phyloP scores from a whole-genome alignment of 1,139 yeast genomes.

The Pichia inconspicua region DNA sequence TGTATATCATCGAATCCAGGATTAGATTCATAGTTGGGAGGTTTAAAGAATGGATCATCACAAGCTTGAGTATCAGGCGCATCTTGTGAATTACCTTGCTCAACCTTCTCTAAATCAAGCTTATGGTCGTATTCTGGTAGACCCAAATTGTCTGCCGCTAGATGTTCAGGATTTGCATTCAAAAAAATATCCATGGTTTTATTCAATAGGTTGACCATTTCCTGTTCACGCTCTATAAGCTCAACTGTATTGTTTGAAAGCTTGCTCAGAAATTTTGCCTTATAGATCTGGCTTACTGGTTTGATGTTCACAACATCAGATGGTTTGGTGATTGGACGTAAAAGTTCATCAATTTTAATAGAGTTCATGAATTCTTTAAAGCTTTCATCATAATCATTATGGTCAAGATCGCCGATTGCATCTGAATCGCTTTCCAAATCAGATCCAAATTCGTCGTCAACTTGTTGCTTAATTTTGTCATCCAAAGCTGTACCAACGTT shows the following conservation, averaged over 20 bases:
- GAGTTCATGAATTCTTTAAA: slow-evolving; percentile 14
- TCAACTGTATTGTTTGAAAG: slow-evolving; percentile 69
- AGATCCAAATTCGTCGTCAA: slow-evolving; percentile 24
- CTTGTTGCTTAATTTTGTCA: slow-evolving; percentile 20
- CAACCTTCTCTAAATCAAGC: slow-evolving; percentile 25
- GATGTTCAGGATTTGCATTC: slow-evolving; percentile 76
- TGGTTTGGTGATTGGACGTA: slow-evolving; percentile 76
- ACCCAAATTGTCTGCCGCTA: slow-evolving; percentile 56
- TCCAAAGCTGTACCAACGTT: slow-evolving; percentile 13
- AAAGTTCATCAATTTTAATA: slow-evolving; percentile 43
- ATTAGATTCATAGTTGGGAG: slow-evolving; percentile 40
- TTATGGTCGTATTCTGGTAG: slow-evolving; percentile 68
- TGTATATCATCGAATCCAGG: slow-evolving; percentile 35
- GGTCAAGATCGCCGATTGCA: slow-evolving; percentile 30
- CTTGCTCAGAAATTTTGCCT: slow-evolving; percentile 40
- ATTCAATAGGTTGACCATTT: slow-evolving; percentile 60
- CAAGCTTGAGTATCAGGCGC: slow-evolving; percentile 4
- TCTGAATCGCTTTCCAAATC: slow-evolving; percentile 22
- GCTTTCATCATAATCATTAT: slow-evolving; percentile 24
- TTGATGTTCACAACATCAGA: slow-evolving; percentile 70
- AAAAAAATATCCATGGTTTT: slow-evolving; percentile 68
- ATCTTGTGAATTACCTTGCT: slow-evolving; percentile 13
- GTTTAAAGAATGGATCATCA: slow-evolving; percentile 55
- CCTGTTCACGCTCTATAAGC: slow-evolving; percentile 72
- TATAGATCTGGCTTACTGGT: slow-evolving; percentile 59